Evolutionary conservation across 2,329 filamentous ascomycete genomes (phyloP).

Genomic region (Thelonectria olida): DNA sequence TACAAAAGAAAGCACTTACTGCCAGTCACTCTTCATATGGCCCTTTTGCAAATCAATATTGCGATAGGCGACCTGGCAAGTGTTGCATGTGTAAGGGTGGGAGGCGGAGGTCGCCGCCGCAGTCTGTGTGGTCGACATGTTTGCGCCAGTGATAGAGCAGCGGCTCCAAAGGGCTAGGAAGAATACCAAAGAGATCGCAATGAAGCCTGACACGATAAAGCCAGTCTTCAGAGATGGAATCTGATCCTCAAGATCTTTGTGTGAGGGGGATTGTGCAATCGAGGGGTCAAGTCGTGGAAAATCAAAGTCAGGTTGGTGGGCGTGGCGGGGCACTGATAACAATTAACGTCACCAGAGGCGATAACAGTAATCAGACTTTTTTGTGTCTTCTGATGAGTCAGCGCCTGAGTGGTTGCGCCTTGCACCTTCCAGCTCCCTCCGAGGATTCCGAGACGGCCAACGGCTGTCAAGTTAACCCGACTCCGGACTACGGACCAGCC

Average conservation of each 20-base stretch:
- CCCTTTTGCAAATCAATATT: slow-evolving; percentile 91
- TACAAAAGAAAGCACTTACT: slow-evolving; percentile 68
- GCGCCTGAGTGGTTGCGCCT: too few relatives aligned
- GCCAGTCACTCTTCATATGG: slow-evolving; percentile 99
- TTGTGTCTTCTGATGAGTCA: slow-evolving; percentile 1
- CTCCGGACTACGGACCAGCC: too few relatives aligned
- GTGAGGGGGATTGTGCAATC: slow-evolving; percentile 3
- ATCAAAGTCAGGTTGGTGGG: slow-evolving; percentile 37
- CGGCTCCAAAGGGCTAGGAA: background rate
- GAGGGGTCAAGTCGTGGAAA: slow-evolving; percentile 26
- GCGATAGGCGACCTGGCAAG: slow-evolving; percentile 95
- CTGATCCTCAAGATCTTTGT: slow-evolving; percentile 8
- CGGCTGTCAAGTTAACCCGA: background rate
- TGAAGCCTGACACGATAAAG: background rate
- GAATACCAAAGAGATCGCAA: background rate
- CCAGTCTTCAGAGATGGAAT: background rate
- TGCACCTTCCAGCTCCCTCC: too few relatives aligned
- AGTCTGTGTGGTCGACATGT: slow-evolving; percentile 57
- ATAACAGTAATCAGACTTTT: slow-evolving; percentile 39
- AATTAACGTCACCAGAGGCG: slow-evolving; percentile 33
- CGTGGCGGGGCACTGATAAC: slow-evolving; percentile 41
- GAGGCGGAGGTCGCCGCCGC: slow-evolving; percentile 54
- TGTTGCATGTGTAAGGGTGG: slow-evolving; percentile 98
- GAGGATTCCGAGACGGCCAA: background rate
- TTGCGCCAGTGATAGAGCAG: background rate